Evolutionary conservation across 2,329 filamentous ascomycete species (phyloP).

Genomic region (Epicoccum nigrum): DNA sequence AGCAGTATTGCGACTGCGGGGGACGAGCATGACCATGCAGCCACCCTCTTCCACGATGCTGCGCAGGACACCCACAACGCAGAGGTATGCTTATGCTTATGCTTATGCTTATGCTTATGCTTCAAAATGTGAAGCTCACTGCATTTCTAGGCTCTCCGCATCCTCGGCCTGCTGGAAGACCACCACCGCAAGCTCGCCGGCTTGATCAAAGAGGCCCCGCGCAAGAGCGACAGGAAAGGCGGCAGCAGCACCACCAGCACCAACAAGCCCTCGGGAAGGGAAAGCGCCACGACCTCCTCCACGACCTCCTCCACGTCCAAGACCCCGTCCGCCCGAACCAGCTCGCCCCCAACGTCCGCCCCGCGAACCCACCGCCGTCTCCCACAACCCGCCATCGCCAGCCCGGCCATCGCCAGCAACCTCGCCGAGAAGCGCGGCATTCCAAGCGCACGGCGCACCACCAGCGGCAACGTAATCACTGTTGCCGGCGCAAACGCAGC

Average conservation of each 20-base stretch:
- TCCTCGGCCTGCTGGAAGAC: slow-evolving; percentile 81
- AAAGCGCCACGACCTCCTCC: slow-evolving; percentile 11
- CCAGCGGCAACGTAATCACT: slow-evolving; percentile 74
- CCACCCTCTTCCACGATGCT: slow-evolving; percentile 85
- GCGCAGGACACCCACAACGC: slow-evolving; percentile 71
- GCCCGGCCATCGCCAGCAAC: slow-evolving; percentile 89
- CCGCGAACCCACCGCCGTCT: slow-evolving; percentile 53
- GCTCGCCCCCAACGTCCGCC: slow-evolving; percentile 46
- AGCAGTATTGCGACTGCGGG: slow-evolving; percentile 80
- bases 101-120: too few relatives aligned
- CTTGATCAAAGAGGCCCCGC: slow-evolving; percentile 72
- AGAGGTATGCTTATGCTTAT: slow-evolving; percentile 55
- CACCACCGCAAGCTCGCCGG: slow-evolving; percentile 86
- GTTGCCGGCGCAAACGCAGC: slow-evolving; percentile 74
- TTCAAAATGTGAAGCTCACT: too few relatives aligned
- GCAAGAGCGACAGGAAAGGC: slow-evolving; percentile 34
- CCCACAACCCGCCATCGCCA: slow-evolving; percentile 79
- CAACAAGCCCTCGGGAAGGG: background rate
- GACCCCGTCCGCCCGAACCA: slow-evolving; percentile 28
- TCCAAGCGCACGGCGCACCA: slow-evolving; percentile 60
- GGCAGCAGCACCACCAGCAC: slow-evolving; percentile 10
- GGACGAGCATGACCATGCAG: slow-evolving; percentile 85
- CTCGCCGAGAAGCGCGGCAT: slow-evolving; percentile 86
- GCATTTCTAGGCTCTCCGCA: slow-evolving; percentile 71
- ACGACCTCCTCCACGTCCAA: slow-evolving; percentile 22